phyloP scores from a whole-genome alignment of 176 grass and related monocot species.

The Avena sativa region DNA sequence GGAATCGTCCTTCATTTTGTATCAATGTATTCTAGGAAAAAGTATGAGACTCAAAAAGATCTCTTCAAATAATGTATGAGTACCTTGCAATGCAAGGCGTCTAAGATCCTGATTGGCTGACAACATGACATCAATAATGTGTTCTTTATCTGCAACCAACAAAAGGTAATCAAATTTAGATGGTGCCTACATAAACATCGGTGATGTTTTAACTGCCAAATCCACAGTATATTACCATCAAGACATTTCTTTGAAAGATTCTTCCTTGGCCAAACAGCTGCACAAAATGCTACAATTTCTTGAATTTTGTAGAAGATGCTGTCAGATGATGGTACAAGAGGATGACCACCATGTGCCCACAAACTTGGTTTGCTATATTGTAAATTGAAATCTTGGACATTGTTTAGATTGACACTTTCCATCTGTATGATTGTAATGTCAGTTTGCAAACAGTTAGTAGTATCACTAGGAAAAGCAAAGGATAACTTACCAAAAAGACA shows the following conservation, averaged over 20 bases:
- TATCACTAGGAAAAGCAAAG: conserved; percentile 32
- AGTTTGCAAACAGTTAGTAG: conserved; percentile 34
- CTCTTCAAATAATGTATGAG: conserved; percentile 20
- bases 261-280: conserved; percentile 64
- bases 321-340: conserved; percentile 68
- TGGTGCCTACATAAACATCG: background rate
- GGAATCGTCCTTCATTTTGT: background rate
- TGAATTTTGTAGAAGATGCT: conserved; percentile 66
- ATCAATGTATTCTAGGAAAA: background rate
- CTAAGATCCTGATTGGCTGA: conserved; percentile 75
- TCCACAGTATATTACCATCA: conserved; percentile 54
- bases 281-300: conserved; percentile 64
- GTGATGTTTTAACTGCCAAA: conserved; percentile 6
- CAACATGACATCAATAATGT: conserved; percentile 54
- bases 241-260: conserved; percentile 57
- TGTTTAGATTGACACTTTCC: conserved; percentile 63
- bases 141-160: conserved; percentile 59
- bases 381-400: conserved; percentile 60
- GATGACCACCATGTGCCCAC: conserved; percentile 86
- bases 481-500: conserved; percentile 67
- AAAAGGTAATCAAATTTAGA: conserved; percentile 37
- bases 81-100: conserved; percentile 74
- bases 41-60: background rate
- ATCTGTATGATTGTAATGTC: conserved; percentile 54
- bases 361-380: conserved; percentile 64